Evolutionary conservation across 129 eudicot genomes (phyloP), one percentile per base, ranked within the genome.

Genomic region (Artemisia argyi): DNA sequence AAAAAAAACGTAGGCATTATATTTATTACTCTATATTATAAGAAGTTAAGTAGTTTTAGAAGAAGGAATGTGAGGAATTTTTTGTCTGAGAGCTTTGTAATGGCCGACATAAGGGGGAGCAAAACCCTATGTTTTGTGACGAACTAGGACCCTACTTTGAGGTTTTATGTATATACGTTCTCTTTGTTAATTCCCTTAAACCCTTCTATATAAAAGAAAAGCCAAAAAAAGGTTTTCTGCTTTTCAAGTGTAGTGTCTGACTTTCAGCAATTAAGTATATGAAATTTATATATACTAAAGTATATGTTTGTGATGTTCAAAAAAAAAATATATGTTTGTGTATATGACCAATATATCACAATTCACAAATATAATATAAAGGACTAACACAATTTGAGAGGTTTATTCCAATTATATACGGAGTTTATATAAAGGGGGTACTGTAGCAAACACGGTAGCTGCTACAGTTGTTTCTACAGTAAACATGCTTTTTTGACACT

Each of bases 71-170:
- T 61, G 64, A n/a, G 76, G 76, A 69, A 61, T 5, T 22, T 77
- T 77, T 77, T 77, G 81, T 77, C 76, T 52, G 11, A 20, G 64
- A 61, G 71, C 57, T 77, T 1, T 19, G 71, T 77, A 61, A 77
- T 77, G 81, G 81, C 81, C 81, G 81, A 77, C 81, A 77, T 69
- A 69, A 42, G 58, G 70, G 70, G 81, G 71, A 77, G 71, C 81
- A 77, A 69, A 76, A 69, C 75, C 71, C 44, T 69, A 77, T 52
- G 81, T 62, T 51, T 62, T 61, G 57, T 69, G 42, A 77, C 49
- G 55, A 70, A 77, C 70, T 35, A 77, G 30, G 62, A 74, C 72
- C 75, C 81, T 69, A 69, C 70, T 12, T 75, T 46, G 11, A 39
- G 71, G 64, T 69, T 61, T 59, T 76, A 51, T 77, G 65, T 69